A percentile compares a stretch with the other conserved stretches of the same genome.
Evolutionary conservation across 2,329 filamentous ascomycete genomes (phyloP).

Genomic region (Arthrobotrys megalospora): DNA sequence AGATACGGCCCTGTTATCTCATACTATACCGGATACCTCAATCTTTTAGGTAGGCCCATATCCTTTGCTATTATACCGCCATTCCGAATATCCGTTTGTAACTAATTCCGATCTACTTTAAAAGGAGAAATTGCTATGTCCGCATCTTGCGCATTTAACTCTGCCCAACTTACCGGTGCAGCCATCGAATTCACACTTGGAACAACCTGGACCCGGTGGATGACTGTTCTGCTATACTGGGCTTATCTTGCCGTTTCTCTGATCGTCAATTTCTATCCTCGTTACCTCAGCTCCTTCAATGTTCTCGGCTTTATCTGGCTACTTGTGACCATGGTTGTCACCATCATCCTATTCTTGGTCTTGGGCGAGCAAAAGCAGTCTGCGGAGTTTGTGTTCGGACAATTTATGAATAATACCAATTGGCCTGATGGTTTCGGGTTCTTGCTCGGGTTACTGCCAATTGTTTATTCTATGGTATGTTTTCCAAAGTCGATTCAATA

Average conservation of each 20-base stretch:
- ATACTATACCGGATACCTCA: constrained; percentile 60
- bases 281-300: constrained; percentile 58
- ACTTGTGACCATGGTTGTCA: constrained; percentile 45
- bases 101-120: not conserved
- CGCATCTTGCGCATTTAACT: constrained; percentile 60
- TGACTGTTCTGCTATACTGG: constrained; percentile 60
- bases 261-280: constrained; percentile 58
- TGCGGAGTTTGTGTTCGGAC: constrained; percentile 50
- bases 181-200: constrained; percentile 51
- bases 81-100: not conserved
- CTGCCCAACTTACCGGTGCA: constrained; percentile 57
- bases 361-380: constrained; percentile 55
- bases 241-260: constrained; percentile 51
- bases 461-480: constrained; percentile 60
- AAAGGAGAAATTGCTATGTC: constrained; percentile 60
- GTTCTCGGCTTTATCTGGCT: constrained; percentile 56
- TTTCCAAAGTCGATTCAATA: not conserved
- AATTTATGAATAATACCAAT: constrained; percentile 59
- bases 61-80: too few relatives aligned
- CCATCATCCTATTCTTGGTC: constrained; percentile 52
- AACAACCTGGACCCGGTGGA: constrained; percentile 53
- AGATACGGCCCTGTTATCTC: constrained; percentile 56
- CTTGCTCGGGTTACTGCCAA: constrained; percentile 49
- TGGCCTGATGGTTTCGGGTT: constrained; percentile 47
- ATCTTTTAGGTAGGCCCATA: constrained; percentile 42